Evolutionary conservation across 2,329 filamentous ascomycete genomes (phyloP), one percentile per base, ranked within the genome.

Genomic region (Mycogone perniciosa): DNA sequence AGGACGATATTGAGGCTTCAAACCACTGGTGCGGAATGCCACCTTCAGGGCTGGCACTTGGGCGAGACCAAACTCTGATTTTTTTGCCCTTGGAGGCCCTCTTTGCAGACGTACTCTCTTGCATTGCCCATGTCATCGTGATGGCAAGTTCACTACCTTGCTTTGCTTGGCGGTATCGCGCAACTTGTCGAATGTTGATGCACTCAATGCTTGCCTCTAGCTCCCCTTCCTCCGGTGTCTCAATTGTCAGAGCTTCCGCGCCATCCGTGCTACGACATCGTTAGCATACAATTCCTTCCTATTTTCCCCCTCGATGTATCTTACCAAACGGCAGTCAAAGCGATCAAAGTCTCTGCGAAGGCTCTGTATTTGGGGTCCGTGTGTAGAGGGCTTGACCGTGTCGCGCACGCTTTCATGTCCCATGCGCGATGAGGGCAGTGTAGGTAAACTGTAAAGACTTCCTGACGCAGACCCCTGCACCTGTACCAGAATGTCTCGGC

Each of bases 361-460:
- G 13, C 20, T 34, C 37, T 46, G 27, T 64, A 56, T 4, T 31
- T 49, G 6, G 50, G 29, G 4, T 60, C 56, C 8, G 48, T 41
- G 4, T 51, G 34, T 35, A 55, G 50, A 11, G 53, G 43, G 10
- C 39, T 43, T 1, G 52, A 51, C 5, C 54, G 58, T 5, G 50
- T 56, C 7, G 57, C 49, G n/a, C 50, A 53, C 10, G 66, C 46
- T 11, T 64, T 60, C 30, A 68, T 50, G 43, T 67, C 66, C 66
- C 66, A 69, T 1, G 65, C 60, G 7, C 60, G 57, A 5, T 51
- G 53, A 5, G 60, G 50, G 31, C 66, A 69, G 30, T 68, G 66
- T 2, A 69, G 42, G 33, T 59, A 60, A 3, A 63, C 43, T n/a
- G 49, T 34, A 2, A 56, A 57, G 2, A 64, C 10, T 10, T 64